Evolutionary conservation across 2,329 filamentous ascomycete genomes (phyloP).

Genomic region (Fusarium setosum): DNA sequence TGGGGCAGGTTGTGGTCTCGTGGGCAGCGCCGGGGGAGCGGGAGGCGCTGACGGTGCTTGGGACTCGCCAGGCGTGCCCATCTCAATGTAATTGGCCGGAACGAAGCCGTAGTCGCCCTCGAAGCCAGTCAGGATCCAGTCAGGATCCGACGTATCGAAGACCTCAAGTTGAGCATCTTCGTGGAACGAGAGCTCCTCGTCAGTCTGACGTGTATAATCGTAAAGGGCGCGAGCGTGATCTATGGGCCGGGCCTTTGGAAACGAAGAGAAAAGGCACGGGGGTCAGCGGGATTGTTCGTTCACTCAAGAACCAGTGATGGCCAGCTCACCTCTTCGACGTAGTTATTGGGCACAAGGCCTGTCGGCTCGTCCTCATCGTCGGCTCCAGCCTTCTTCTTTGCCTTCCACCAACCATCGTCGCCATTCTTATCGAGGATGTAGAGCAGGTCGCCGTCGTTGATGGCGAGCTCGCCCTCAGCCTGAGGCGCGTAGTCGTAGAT

Average conservation of each 20-base stretch:
- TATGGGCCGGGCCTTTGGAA: slow-evolving; percentile 66
- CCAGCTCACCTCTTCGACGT: slow-evolving; percentile 82
- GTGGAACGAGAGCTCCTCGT: slow-evolving; percentile 95
- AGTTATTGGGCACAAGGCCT: slow-evolving; percentile 92
- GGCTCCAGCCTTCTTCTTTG: slow-evolving; percentile 86
- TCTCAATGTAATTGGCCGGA: slow-evolving; percentile 94
- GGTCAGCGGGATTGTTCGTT: neutral
- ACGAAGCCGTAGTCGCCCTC: slow-evolving; percentile 93
- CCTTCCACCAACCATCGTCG: slow-evolving; percentile 92
- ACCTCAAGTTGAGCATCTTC: slow-evolving; percentile 87
- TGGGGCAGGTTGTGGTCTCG: slow-evolving; percentile 51
- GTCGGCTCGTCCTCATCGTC: slow-evolving; percentile 93
- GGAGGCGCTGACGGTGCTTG: slow-evolving; percentile 51
- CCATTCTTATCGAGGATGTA: slow-evolving; percentile 86
- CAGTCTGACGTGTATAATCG: slow-evolving; percentile 96
- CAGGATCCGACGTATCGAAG: slow-evolving; percentile 90
- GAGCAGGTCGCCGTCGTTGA: slow-evolving; percentile 87
- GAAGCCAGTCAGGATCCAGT: slow-evolving; percentile 93
- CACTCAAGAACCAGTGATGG: neutral
- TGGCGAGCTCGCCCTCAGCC: slow-evolving; percentile 84
- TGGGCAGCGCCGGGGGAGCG: slow-evolving; percentile 57
- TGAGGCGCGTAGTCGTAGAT: slow-evolving; percentile 94
- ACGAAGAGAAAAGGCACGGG: slow-evolving; percentile 2
- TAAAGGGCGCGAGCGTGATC: slow-evolving; percentile 91
- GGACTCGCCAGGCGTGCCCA: slow-evolving; percentile 61